phyloP scores from a whole-genome alignment of 371 early-diverging fungal species.

The Capillidium rhysosporum region DNA sequence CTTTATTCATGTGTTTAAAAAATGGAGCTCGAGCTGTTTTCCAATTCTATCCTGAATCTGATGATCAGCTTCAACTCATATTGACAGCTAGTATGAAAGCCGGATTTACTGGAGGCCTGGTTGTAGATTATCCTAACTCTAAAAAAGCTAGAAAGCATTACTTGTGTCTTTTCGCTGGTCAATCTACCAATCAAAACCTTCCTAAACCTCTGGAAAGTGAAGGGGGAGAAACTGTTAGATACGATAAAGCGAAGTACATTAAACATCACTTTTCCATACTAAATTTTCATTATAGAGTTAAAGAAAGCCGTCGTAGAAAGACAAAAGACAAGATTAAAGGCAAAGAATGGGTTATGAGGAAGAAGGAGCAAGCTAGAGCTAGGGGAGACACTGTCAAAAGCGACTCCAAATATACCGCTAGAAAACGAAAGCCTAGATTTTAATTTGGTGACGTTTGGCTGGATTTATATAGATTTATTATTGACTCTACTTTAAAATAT shows the following conservation, averaged over 20 bases:
- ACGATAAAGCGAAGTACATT: too few species aligned
- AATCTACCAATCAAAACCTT: slow-evolving; percentile 9
- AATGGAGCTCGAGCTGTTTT: slow-evolving; percentile 89
- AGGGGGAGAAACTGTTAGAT: neutral
- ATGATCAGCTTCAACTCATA: slow-evolving; percentile 86
- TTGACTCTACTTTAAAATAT: too few species aligned
- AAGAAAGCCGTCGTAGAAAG: slow-evolving; percentile 12
- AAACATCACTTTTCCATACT: slow-evolving; percentile 8
- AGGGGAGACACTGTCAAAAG: slow-evolving; percentile 72
- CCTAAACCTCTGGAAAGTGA: slow-evolving; percentile 6
- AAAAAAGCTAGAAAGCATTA: slow-evolving; percentile 94
- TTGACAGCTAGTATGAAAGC: slow-evolving; percentile 67
- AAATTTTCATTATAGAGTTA: slow-evolving; percentile 16
- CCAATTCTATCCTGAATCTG: slow-evolving; percentile 98
- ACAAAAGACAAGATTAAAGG: slow-evolving; percentile 45
- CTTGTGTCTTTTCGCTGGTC: slow-evolving; percentile 86
- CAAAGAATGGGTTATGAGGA: slow-evolving; percentile 79
- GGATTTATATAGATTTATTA: neutral
- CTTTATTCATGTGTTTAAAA: slow-evolving; percentile 69
- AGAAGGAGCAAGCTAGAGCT: slow-evolving; percentile 70
- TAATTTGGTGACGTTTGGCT: slow-evolving; percentile 14
- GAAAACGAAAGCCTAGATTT: slow-evolving; percentile 74
- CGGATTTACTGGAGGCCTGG: slow-evolving; percentile 94
- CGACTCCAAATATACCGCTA: slow-evolving; percentile 92
- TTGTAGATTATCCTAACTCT: slow-evolving; percentile 93